Base-by-base conservation (phyloP, 2,329 filamentous ascomycete genomes). In the Colletotrichum sp. region DNA sequence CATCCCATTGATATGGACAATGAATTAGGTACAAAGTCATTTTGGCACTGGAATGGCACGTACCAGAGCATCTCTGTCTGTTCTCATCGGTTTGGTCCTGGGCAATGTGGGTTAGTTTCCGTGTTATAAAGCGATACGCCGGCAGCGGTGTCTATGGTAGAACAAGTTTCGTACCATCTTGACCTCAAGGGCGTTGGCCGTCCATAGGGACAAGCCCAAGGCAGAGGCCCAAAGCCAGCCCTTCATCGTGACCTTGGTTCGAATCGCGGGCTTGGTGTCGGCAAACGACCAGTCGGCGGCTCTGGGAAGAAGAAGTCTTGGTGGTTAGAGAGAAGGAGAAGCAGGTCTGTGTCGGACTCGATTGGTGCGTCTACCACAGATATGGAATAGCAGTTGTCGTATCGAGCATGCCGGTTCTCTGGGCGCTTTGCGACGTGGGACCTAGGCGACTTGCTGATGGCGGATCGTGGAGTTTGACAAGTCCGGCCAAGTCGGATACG, bases 71-170 rank as follows among this genome's bases (percentile, higher is more conserved):
- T 91, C 94, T 92, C 87, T 98, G 95, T 82, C 92, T 90, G 82
- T 96, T 94, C 44, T 93, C 90, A 68, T 95, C 92, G 71, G 92
- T 92, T 83, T 97, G 90, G 84, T 95, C 93, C 95, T 98, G 78
- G 49, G 52, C 61, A 8, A 29, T 68, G 57, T n/a, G 44, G 22
- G 22, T 64, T 49, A 68, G 32, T 64, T 68, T 55, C 59, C 69
- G 63, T 16, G 12, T 79, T 66, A 78, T 79, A 64, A 61, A 66
- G 64, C 13, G 44, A 63, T 12, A 22, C 57, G 62, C 13, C 13
- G 25, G 27, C 69, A 27, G 70, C 71, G 66, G 32, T 67, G 52
- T 49, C n/a, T 61, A 22, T 52, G 16, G 49, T 55, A 39, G 16
- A 69, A 63, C 65, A 16, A 34, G 32, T 16, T 61, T 34, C 88